These are phyloP conservation scores for Capsicum baccatum DNA, from an alignment of 257 asterid genomes.

Conservation along the genomic window DNA sequence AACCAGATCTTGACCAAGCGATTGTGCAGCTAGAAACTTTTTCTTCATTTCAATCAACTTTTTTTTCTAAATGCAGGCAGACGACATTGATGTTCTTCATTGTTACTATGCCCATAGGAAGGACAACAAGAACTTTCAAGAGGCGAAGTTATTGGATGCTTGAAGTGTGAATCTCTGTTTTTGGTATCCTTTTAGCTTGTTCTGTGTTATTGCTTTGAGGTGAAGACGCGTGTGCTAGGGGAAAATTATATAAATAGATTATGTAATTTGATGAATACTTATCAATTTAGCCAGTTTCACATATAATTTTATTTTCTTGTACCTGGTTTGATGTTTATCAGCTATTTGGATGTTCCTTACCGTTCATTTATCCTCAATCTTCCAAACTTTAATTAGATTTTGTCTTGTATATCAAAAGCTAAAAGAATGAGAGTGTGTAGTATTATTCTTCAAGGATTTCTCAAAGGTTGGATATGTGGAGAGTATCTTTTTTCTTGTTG, in stretches of 20 bases:
- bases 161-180: conserved; percentile 31
- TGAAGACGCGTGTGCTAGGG: neutral
- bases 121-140: conserved; percentile 38
- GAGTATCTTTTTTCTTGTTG: neutral
- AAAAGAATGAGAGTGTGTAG: neutral
- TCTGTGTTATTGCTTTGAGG: neutral
- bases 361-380: neutral
- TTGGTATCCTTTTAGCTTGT: neutral
- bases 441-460: neutral
- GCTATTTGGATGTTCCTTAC: neutral
- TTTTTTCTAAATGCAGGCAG: conserved; percentile 27
- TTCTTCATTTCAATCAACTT: neutral
- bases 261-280: neutral
- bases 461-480: neutral
- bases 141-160: conserved; percentile 48
- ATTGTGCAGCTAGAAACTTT: conserved; percentile 6
- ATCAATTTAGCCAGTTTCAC: neutral
- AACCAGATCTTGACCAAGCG: neutral
- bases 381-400: neutral
- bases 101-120: conserved; percentile 46
- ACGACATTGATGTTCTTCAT: conserved; percentile 39
- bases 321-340: neutral
- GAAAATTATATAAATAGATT: neutral
- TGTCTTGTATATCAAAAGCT: neutral
- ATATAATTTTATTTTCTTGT: neutral